Conservation (phyloP, 2,329 filamentous ascomycete genomes). For the Cylindrodendrum hubeiense region DNA sequence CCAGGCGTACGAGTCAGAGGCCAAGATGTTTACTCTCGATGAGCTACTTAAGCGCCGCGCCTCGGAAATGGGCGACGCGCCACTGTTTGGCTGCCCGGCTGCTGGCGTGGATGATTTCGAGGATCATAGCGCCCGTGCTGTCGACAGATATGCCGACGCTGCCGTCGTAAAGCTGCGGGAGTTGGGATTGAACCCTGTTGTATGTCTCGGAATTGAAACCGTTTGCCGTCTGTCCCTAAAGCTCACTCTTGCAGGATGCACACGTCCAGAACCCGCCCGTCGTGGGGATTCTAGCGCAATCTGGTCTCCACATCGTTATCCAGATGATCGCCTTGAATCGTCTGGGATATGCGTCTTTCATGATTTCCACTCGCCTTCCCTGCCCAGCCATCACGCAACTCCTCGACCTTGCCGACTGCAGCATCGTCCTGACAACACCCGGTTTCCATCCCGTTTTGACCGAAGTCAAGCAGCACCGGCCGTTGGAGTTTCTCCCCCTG, state of each 20-base stretch:
- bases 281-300: conserved; percentile 36
- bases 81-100: conserved; percentile 31
- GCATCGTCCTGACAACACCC: conserved; percentile 30
- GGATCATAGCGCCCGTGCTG: conserved; percentile 34
- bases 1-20: conserved; percentile 11
- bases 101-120: conserved; percentile 31
- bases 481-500: conserved; percentile 29
- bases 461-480: conserved; percentile 29
- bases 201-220: neutral
- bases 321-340: conserved; percentile 39
- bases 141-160: conserved; percentile 39
- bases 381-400: conserved; percentile 34
- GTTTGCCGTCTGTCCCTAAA: neutral
- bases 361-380: conserved; percentile 39
- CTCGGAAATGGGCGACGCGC: conserved; percentile 22
- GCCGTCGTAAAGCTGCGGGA: conserved; percentile 31
- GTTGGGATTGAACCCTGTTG: conserved; percentile 32
- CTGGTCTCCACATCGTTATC: conserved; percentile 34
- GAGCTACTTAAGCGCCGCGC: conserved; percentile 36
- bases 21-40: conserved; percentile 36
- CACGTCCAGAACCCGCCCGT: conserved; percentile 29
- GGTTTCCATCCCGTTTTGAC: conserved; percentile 30
- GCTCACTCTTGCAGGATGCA: conserved; percentile 29
- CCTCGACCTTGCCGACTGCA: conserved; percentile 25
- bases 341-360: conserved; percentile 35